phyloP scores from a whole-genome alignment of 768 basidiomycete genomes.

The Calocybe gangraenosa region DNA sequence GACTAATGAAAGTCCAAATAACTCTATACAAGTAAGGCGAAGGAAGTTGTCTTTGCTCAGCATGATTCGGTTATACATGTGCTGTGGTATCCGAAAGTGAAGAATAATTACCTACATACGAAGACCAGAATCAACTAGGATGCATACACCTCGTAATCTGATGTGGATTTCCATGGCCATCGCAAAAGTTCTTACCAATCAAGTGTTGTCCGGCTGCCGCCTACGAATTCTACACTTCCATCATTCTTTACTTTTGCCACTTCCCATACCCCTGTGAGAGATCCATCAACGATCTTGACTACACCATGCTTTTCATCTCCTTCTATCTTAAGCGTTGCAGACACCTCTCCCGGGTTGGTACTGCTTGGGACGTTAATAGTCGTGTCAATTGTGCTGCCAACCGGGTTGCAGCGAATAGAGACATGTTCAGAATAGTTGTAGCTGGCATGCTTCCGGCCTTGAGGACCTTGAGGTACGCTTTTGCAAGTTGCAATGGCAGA shows the following conservation, averaged over 20 bases:
- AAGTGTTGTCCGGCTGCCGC: slow-evolving; percentile 1
- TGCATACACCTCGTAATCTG: too few relatives aligned
- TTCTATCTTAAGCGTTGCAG: slow-evolving; percentile 13
- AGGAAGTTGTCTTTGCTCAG: too few relatives aligned
- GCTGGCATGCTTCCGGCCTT: slow-evolving; percentile 11
- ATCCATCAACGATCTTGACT: slow-evolving; percentile 12
- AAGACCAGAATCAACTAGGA: too few relatives aligned
- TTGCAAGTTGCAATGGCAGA: slow-evolving; percentile 21
- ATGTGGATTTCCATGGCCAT: not conserved
- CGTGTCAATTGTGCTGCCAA: slow-evolving; percentile 7
- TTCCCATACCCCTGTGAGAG: slow-evolving; percentile 15
- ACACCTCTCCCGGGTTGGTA: slow-evolving; percentile 12
- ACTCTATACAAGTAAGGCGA: too few relatives aligned
- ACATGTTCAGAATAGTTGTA: slow-evolving; percentile 21
- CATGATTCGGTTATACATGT: too few relatives aligned
- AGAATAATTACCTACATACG: too few relatives aligned
- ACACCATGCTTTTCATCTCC: slow-evolving; percentile 5
- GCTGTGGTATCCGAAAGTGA: too few relatives aligned
- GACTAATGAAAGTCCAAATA: too few relatives aligned
- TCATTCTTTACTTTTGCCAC: slow-evolving; percentile 10
- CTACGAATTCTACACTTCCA: slow-evolving; percentile 1
- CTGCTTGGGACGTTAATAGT: slow-evolving; percentile 16
- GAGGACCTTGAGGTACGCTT: not conserved
- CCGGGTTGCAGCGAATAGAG: slow-evolving; percentile 17
- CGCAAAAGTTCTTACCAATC: slow-evolving; percentile 1